phyloP scores from a whole-genome alignment of 1,139 yeast species.

The Pichia sp. region DNA sequence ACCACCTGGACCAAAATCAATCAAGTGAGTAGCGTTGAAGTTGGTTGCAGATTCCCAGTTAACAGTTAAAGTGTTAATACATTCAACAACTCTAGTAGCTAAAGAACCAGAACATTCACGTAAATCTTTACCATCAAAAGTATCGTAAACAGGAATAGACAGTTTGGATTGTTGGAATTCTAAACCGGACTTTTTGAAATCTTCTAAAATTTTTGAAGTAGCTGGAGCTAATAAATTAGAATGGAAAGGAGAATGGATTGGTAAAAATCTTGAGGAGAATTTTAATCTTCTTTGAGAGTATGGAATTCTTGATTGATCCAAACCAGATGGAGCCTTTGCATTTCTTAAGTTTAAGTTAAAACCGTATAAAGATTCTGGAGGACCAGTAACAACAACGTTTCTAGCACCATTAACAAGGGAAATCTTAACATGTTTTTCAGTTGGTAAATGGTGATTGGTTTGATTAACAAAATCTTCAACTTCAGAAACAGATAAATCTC shows the following conservation, averaged over 20 bases:
- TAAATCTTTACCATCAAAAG: conserved; percentile 78
- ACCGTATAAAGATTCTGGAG: conserved; percentile 98
- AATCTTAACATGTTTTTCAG: conserved; percentile 82
- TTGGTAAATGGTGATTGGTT: conserved; percentile 90
- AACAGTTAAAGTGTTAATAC: conserved; percentile 85
- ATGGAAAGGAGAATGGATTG: conserved; percentile 96
- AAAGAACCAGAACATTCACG: conserved; percentile 47
- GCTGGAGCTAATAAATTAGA: conserved; percentile 78
- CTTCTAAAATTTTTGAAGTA: conserved; percentile 57
- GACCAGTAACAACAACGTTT: conserved; percentile 93
- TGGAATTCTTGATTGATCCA: conserved; percentile 93
- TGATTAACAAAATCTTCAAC: conserved; percentile 73
- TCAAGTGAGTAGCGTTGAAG: conserved; percentile 75
- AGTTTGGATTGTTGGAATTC: conserved; percentile 51
- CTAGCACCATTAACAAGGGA: conserved; percentile 94
- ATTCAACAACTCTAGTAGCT: conserved; percentile 62
- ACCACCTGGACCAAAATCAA: conserved; percentile 99
- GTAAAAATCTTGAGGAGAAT: conserved; percentile 89
- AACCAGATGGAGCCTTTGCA: conserved; percentile 90
- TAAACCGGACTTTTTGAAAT: conserved; percentile 52
- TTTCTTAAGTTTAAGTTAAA: conserved; percentile 85
- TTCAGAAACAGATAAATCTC: conserved; percentile 77
- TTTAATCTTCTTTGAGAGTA: conserved; percentile 86
- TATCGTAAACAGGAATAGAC: conserved; percentile 85
- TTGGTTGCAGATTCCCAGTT: conserved; percentile 90